Evolutionary conservation across 345 rosid genomes (phyloP).

Genomic region (Passiflora organensis): DNA sequence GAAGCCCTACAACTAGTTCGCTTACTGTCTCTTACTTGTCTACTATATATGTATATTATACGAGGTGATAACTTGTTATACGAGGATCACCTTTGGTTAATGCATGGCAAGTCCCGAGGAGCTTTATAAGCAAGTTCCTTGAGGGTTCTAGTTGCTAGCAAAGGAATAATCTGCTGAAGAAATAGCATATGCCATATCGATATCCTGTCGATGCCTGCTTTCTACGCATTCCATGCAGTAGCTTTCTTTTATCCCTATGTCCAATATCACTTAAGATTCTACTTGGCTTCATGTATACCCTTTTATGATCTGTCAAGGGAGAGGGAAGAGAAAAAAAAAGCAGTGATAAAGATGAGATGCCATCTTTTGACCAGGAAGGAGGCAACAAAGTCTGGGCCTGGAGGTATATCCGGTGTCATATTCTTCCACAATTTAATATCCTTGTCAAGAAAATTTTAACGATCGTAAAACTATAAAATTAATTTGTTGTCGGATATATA

Average conservation of each 20-base stretch:
- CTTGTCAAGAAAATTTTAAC: too few relatives aligned
- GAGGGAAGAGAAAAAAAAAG: neutral
- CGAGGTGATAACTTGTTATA: neutral
- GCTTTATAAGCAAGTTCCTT: constrained; percentile 4
- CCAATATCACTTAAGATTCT: neutral
- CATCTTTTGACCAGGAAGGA: too few relatives aligned
- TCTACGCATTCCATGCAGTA: constrained; percentile 26
- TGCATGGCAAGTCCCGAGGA: neutral
- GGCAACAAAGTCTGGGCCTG: too few relatives aligned
- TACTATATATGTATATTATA: neutral
- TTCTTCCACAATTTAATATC: too few relatives aligned
- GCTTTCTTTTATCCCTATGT: neutral
- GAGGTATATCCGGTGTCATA: too few relatives aligned
- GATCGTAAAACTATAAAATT: too few relatives aligned
- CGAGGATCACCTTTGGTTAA: too few relatives aligned
- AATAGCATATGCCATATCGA: constrained; percentile 52
- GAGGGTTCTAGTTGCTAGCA: neutral
- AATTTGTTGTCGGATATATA: too few relatives aligned
- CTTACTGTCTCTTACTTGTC: too few relatives aligned
- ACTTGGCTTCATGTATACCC: neutral
- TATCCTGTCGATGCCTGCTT: constrained; percentile 34
- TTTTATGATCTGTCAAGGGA: neutral
- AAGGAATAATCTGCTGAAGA: constrained; percentile 14
- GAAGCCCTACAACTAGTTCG: constrained; percentile 57
- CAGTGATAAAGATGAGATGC: constrained; percentile 19